A percentile compares a stretch with the other conserved stretches of the same genome.
These are phyloP conservation scores for Prunus fruticosa DNA, from an alignment of 306 rosid species.

Conservation along the genomic window DNA sequence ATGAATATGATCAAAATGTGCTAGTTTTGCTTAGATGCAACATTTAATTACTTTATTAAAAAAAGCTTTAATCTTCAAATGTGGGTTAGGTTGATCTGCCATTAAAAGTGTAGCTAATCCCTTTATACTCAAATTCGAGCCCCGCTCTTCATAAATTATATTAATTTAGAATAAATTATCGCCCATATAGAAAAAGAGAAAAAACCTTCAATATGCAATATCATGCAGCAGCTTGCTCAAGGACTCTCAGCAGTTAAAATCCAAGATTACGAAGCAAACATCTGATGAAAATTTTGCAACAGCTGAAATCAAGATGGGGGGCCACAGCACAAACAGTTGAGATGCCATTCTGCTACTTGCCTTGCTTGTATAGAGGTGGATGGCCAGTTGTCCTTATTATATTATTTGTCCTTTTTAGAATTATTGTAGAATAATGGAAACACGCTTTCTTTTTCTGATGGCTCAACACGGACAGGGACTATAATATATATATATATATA, in stretches of 20 bases:
- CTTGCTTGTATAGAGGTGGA: neutral
- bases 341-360: neutral
- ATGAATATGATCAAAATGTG: too few species aligned
- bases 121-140: accelerated
- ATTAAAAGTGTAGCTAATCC: accelerated
- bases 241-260: too few species aligned
- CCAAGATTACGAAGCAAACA: too few species aligned
- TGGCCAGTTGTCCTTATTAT: neutral
- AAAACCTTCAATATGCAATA: too few species aligned
- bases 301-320: too few species aligned
- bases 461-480: neutral
- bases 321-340: neutral
- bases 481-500: too few species aligned
- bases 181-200: accelerated
- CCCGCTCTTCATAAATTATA: accelerated
- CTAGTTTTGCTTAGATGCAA: too few species aligned
- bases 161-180: too few species aligned
- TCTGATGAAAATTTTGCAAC: too few species aligned
- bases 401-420: neutral
- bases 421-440: neutral
- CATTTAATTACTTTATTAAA: too few species aligned
- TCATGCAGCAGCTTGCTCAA: too few species aligned
- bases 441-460: neutral
- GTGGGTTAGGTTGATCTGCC: accelerated
- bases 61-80: too few species aligned